Conservation (phyloP, 352 stramenopile genomes). For the Elongisporangium prolatum region DNA sequence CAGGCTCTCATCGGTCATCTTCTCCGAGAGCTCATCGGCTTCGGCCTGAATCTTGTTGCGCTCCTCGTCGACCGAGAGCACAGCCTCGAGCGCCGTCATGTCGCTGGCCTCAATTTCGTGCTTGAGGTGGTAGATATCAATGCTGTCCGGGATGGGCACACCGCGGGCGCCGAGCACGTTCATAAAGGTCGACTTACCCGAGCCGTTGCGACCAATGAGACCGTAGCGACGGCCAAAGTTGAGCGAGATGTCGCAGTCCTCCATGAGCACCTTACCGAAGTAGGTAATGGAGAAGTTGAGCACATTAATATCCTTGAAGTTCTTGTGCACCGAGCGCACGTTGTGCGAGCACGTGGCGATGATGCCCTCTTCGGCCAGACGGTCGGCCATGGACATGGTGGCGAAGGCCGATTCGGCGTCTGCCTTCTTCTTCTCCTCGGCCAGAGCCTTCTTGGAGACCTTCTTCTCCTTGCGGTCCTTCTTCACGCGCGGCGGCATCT, state of each 20-base stretch:
- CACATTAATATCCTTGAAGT: conserved; percentile 98
- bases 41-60: conserved; percentile 90
- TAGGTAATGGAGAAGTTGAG: conserved; percentile 96
- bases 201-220: conserved; percentile 95
- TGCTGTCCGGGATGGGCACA: conserved; percentile 93
- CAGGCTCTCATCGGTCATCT: conserved; percentile 86
- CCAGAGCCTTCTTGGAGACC: conserved; percentile 65
- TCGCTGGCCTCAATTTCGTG: conserved; percentile 95
- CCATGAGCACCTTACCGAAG: conserved; percentile 94
- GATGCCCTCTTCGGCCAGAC: conserved; percentile 92
- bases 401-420: conserved; percentile 58
- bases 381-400: conserved; percentile 81
- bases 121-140: conserved; percentile 97
- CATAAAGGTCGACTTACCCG: conserved; percentile 96
- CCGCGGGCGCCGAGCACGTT: conserved; percentile 93
- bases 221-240: conserved; percentile 98
- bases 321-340: conserved; percentile 89
- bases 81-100: conserved; percentile 93
- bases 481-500: conserved; percentile 63
- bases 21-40: conserved; percentile 89
- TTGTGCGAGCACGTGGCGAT: conserved; percentile 95
- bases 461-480: conserved; percentile 79
- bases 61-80: conserved; percentile 95
- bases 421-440: conserved; percentile 74
- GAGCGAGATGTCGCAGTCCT: conserved; percentile 94